These are phyloP conservation scores for Dryas integrifolia DNA, from an alignment of 331 rosid genomes.

Conservation along the genomic window DNA sequence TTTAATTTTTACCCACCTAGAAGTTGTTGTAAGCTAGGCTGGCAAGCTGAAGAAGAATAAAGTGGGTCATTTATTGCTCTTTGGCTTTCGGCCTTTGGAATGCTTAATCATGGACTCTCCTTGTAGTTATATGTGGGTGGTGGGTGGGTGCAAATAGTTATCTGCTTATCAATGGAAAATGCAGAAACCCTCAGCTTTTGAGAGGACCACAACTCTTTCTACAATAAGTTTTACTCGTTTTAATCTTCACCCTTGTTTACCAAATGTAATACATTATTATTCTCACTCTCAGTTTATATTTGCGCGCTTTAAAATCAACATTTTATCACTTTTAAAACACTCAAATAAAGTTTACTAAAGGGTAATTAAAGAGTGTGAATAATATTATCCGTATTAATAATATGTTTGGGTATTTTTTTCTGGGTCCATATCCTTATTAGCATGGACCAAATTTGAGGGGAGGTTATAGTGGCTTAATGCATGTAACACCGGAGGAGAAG, in stretches of 20 bases:
- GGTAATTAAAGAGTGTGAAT: too few species aligned
- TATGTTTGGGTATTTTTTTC: too few species aligned
- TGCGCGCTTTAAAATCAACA: too few species aligned
- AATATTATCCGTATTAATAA: too few species aligned
- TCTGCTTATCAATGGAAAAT: constrained; percentile 15
- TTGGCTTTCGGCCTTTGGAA: constrained; percentile 28
- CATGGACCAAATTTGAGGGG: too few species aligned
- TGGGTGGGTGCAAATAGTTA: constrained; percentile 12
- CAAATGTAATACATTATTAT: not conserved
- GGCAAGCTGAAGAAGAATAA: constrained; percentile 45
- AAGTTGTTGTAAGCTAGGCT: constrained; percentile 55
- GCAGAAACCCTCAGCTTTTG: constrained; percentile 6
- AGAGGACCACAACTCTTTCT: constrained; percentile 17
- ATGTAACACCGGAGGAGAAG: too few species aligned
- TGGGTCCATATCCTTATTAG: too few species aligned
- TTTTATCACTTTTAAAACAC: too few species aligned
- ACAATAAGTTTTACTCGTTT: not conserved
- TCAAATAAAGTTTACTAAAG: too few species aligned
- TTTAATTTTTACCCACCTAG: constrained; percentile 41
- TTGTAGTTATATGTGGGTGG: not conserved
- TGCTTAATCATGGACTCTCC: constrained; percentile 18
- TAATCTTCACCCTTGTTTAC: not conserved
- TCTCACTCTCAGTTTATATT: too few species aligned
- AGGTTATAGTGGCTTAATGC: too few species aligned
- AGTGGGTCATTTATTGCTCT: constrained; percentile 33